Conservation (phyloP, 768 basidiomycete species). For the Clitopilus hobsonii region DNA sequence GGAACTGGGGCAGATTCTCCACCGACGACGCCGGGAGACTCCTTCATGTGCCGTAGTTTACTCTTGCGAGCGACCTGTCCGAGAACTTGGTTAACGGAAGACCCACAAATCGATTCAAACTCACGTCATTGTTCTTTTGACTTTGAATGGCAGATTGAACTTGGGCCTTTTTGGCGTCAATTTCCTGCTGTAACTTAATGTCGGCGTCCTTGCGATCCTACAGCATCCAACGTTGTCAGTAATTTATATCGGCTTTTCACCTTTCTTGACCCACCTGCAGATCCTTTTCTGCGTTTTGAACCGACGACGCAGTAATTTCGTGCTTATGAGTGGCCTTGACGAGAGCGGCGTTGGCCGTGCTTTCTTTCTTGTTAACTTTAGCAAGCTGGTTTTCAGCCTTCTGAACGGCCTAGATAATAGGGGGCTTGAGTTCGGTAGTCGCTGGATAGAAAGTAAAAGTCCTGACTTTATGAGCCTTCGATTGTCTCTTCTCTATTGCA, state of each 20-base stretch:
- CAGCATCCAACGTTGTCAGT: background rate
- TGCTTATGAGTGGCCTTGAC: constrained; percentile 44
- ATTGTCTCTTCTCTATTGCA: constrained; percentile 46
- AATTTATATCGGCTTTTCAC: no score
- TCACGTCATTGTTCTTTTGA: constrained; percentile 19
- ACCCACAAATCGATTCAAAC: background rate
- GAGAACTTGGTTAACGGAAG: background rate
- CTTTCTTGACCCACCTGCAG: constrained; percentile 7
- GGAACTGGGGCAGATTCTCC: background rate
- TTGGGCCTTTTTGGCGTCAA: constrained; percentile 18
- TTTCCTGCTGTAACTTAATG: constrained; percentile 13
- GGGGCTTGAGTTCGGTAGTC: no score
- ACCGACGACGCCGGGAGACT: background rate
- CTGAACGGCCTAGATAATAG: constrained; percentile 10
- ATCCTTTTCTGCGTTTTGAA: constrained; percentile 15
- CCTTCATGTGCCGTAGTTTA: background rate
- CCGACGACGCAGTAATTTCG: constrained; percentile 32
- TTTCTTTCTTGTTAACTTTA: constrained; percentile 48
- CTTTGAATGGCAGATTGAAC: constrained; percentile 17
- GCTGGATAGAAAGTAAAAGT: background rate
- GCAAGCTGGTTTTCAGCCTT: constrained; percentile 17
- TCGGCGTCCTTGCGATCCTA: constrained; percentile 13
- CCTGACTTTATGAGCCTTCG: constrained; percentile 48
- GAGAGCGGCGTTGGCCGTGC: constrained; percentile 35
- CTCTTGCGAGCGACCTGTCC: background rate